Base-by-base conservation (phyloP, 306 rosid species). In the Delonix regia region DNA sequence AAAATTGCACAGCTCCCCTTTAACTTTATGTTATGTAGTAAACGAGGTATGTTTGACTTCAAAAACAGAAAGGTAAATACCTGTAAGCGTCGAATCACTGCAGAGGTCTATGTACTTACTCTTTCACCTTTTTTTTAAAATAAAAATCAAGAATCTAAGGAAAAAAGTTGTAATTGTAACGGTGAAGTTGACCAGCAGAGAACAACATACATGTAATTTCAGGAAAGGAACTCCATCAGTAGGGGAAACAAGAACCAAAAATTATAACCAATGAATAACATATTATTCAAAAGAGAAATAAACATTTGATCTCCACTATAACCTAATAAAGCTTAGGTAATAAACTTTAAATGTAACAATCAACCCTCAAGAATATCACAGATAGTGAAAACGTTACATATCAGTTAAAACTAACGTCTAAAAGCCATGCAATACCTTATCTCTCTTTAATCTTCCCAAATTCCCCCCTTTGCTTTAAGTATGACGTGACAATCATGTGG, bases 171-270 rank as follows among this genome's bases (percentile, higher is more conserved):
- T 16, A 53, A 53, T 53, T 14, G 21, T 19, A 53, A 19, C 60
- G 21, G 5, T 14, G 6, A 61, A 33, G 14, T 61, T 61, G 30
- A 75, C 57, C 56, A 74, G 52, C 28, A 75, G 53, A 64, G 28
- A 55, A 81, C 28, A 80, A 24, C 59, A 65, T 34, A 21, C 9
- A 52, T 34, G 49, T 69, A 56, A 39, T 42, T 57, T 60, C 60
- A 64, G 15, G 67, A 49, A 71, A 76, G 65, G 33, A 70, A 77
- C 73, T 27, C 49, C 41, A 25, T 24, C 68, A 71, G 44, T 15
- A 56, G 39, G 63, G 49, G 57, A 49, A 61, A 56, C 48, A 61
- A 51, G 64, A 33, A 69, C 44, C n/a, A 51, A 39, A 36, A 80
- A 34, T 45, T 55, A 59, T 48, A 38, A 67, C 16, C 25, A 36